Conservation (phyloP, 768 basidiomycete species). For the Naganishia antarctica region DNA sequence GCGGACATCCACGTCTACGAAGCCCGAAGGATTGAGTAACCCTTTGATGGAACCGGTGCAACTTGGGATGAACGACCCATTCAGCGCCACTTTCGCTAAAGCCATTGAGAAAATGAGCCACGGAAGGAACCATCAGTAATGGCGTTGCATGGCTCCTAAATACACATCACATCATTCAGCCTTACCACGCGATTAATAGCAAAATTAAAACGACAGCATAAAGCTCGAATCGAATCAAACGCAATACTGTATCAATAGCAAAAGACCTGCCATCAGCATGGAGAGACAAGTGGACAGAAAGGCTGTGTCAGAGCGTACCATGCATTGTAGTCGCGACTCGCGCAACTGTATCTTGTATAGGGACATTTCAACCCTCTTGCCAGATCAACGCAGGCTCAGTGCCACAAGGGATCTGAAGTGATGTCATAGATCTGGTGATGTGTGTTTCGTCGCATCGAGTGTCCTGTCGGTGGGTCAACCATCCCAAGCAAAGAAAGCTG, state of each 20-base stretch:
- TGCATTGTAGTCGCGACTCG: neutral
- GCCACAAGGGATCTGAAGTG: no score
- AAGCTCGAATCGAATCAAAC: neutral
- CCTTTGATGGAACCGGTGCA: constrained; percentile 19
- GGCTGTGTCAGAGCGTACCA: neutral
- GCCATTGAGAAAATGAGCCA: constrained; percentile 1
- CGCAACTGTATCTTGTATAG: neutral
- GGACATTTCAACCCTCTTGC: neutral
- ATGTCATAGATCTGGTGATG: no score
- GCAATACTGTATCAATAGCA: neutral
- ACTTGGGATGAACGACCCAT: constrained; percentile 23
- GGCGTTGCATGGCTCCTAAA: neutral
- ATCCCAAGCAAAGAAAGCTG: no score
- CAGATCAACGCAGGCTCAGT: no score
- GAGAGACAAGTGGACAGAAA: neutral
- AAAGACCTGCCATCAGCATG: neutral
- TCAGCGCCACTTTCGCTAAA: constrained; percentile 23
- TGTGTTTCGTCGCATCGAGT: no score
- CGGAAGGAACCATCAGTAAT: neutral
- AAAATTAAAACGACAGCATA: neutral
- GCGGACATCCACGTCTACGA: neutral
- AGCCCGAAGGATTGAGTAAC: neutral
- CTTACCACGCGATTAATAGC: neutral
- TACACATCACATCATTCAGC: neutral
- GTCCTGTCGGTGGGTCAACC: no score